Evolutionary conservation across 2,329 filamentous ascomycete genomes (phyloP), one percentile per base, ranked within the genome.

Genomic region (Microdochium paspali): DNA sequence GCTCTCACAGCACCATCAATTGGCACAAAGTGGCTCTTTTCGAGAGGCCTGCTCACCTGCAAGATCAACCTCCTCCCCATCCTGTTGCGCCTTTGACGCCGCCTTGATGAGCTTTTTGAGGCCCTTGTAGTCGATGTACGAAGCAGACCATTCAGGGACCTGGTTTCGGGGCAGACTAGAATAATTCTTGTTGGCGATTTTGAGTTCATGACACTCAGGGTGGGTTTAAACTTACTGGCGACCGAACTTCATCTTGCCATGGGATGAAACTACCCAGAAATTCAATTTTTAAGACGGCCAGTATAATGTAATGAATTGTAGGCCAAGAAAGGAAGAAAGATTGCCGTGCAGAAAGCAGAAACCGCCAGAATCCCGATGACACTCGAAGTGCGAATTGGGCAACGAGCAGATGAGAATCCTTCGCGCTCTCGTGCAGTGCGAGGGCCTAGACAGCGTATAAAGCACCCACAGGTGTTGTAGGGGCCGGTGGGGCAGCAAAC

Each of bases 91-190:
- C 53, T 78, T 73, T 49, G 81, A 76, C 28, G 86, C 84, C 12
- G 84, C 79, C 58, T 95, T 97, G 70, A 98, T 90, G 54, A 96
- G 79, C 72, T 93, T 95, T 76, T 98, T 98, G 58, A 97, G 73
- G 56, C 84, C 82, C 63, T 91, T 93, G 73, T 94, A 94, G 69
- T 93, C 82, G 71, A 93, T 90, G 63, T 94, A 94, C 26, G 77
- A 83, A 49, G 82, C 74, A 46, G 86, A 84, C 88, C 88, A 94
- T 69, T 91, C 87, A 44, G 87, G 88, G 60, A 93, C 87, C 68
- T 91, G 86, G 61, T 90, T 90, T 44, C 86, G 81, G 18, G 87
- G 80, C 47, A 94, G 75, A 61, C 80, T 84, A n/a, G 45, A 28
- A 44, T 31, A 40, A 40, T n/a, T 39, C 47, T 23, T 35, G 53